phyloP scores from a whole-genome alignment of 345 rosid genomes.

The Lumnitzera littorea region DNA sequence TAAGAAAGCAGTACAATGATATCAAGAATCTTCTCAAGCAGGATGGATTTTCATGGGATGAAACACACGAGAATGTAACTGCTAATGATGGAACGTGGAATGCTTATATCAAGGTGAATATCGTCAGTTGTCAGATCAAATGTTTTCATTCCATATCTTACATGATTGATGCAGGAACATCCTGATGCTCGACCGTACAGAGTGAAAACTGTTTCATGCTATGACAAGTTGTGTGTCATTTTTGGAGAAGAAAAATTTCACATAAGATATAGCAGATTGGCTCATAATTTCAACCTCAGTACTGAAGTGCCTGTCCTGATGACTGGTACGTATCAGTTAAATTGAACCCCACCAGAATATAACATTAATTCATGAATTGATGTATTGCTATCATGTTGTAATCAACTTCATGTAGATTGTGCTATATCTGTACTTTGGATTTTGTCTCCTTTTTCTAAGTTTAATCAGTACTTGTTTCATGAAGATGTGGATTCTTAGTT shows the following conservation, averaged over 20 bases:
- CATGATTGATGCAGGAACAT: constrained; percentile 45
- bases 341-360: too few relatives aligned
- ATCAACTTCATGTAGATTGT: too few relatives aligned
- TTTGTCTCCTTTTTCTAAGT: too few relatives aligned
- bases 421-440: too few relatives aligned
- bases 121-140: constrained; percentile 6
- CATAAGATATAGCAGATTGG: constrained; percentile 63
- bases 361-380: too few relatives aligned
- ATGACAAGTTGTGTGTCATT: constrained; percentile 60
- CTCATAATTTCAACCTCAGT: constrained; percentile 35
- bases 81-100: constrained; percentile 76
- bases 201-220: constrained; percentile 74
- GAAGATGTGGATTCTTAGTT: too few relatives aligned
- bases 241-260: constrained; percentile 55
- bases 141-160: constrained; percentile 16
- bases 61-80: constrained; percentile 58
- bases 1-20: constrained; percentile 71
- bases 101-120: constrained; percentile 53
- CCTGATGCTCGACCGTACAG: constrained; percentile 83
- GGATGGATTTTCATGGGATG: constrained; percentile 76
- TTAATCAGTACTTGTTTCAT: too few relatives aligned
- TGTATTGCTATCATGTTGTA: too few relatives aligned
- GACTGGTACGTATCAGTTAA: constrained; percentile 29
- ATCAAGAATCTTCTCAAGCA: constrained; percentile 60
- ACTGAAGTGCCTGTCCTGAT: constrained; percentile 27